Base-by-base conservation (phyloP, 1,284 basidiomycete genomes). In the Ganoderma lingzhi region DNA sequence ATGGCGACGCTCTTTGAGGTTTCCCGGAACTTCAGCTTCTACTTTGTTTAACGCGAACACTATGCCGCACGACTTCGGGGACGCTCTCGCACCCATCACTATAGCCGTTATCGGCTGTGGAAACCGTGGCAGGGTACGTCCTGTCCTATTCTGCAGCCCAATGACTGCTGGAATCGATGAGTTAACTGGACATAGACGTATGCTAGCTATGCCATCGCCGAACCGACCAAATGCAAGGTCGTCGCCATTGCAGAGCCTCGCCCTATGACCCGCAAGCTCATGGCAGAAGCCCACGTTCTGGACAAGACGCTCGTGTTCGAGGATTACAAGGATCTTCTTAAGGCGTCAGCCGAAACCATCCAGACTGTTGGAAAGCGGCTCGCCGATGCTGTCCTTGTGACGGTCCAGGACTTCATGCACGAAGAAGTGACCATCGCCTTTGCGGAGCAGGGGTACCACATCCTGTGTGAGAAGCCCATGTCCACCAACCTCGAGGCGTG, bases 391-490 rank as follows among this genome's bases (percentile, higher is more conserved):
- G 88, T 96, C 15, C 76, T 95, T 65, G 85, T 96, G 71, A 84
- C 91, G 3, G 92, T 95, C 0, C 92, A 94, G 71, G 94, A 96
- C 76, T 81, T 86, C 56, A 86, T 94, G 86, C 94, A 96, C 76
- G 83, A 86, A 42, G 89, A 92, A 71, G 90, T 94, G 14, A 88
- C 91, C 0, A 76, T 87, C 8, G 92, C 90, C 0, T 96, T 95
- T 79, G 89, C 90, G 1, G 85, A 84, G 65, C 92, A 93, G 76
- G 93, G 94, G 1, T 96, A 96, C 78, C 89, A 95, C 76, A 93
- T 96, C 67, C 84, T 96, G 37, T 95, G 94, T 78, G 94, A 96
- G 85, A 96, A 96, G 78, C 95, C 94, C 0, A 94, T 96, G 92
- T 93, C 94, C 1, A 95, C 93, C 2, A 86, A 79, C 65, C 76